Base-by-base conservation (phyloP, 306 rosid genomes). In the Mimosa pudica region DNA sequence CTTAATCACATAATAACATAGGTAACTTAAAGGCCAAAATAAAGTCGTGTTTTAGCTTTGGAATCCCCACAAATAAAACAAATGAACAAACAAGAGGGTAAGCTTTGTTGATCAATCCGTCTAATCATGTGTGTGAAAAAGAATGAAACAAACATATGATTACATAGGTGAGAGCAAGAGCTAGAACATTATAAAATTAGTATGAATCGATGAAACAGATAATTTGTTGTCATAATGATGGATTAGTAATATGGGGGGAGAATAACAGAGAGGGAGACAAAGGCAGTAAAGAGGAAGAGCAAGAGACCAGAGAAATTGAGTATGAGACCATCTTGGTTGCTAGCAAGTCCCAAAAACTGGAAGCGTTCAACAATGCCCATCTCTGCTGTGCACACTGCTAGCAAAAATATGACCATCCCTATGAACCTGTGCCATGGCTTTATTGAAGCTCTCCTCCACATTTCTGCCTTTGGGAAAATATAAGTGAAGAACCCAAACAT, bases 401-500 rank as follows among this genome's bases (percentile, higher is more conserved):
- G 73, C 1, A 87, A 51, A 55, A 93, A 90, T 5, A 89, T 86
- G 1, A 70, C 81, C 79, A 87, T 79, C 24, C 97, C 95, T 12
- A 84, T 5, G 65, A 87, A 87, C n/a, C 83, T 75, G 80, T 91
- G 97, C 97, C 97, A 91, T 78, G 95, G 97, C 42, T 84, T 32
- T 6, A 83, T 32, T 10, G 82, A 73, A 13, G 84, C 90, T 83
- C 89, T 85, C 16, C 82, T 57, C n/a, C 79, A 77, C 66, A 12
- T 36, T 55, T 90, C 88, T 33, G 89, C 92, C 3, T 87, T 84
- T 0, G 92, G 97, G 74, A 88, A 90, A 73, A 84, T 78, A 32
- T 73, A 90, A 0, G 79, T 57, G 3, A 89, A 79, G 82, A 93
- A 87, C 7, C 71, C 94, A 41, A 86, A 45, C 32, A 89, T 16